Evolutionary conservation across 2,329 filamentous ascomycete genomes (phyloP).

Genomic region (Neopestalotiopsis rosae): DNA sequence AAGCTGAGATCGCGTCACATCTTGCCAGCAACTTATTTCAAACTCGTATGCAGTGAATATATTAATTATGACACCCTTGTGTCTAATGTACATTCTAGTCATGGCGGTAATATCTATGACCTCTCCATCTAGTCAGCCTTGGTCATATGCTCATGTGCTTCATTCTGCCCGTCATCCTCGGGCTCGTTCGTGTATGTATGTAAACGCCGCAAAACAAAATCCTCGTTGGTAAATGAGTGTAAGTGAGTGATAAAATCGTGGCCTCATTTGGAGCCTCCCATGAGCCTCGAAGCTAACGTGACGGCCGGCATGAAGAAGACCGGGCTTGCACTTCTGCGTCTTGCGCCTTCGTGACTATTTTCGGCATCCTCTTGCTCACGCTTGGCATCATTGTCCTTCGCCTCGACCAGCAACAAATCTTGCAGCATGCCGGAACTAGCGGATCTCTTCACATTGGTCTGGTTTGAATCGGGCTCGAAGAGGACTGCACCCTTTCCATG

Average conservation of each 20-base stretch:
- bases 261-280: background rate
- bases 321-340: constrained; percentile 8
- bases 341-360: background rate
- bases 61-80: background rate
- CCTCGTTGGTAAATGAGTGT: too few relatives aligned
- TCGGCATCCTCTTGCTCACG: background rate
- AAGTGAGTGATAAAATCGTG: background rate
- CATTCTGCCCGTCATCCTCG: background rate
- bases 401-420: constrained; percentile 11
- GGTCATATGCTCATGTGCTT: background rate
- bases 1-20: too few relatives aligned
- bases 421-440: constrained; percentile 15
- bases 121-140: background rate
- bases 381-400: background rate
- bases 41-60: background rate
- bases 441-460: constrained; percentile 16
- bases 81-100: background rate
- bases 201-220: background rate
- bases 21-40: too few relatives aligned
- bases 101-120: background rate
- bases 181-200: background rate
- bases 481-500: background rate
- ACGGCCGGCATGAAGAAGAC: constrained; percentile 18
- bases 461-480: background rate
- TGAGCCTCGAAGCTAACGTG: constrained; percentile 19